Evolutionary conservation across 2,329 filamentous ascomycete genomes (phyloP), one percentile per base, ranked within the genome.

Genomic region (Chrysosporium queenslandicum): DNA sequence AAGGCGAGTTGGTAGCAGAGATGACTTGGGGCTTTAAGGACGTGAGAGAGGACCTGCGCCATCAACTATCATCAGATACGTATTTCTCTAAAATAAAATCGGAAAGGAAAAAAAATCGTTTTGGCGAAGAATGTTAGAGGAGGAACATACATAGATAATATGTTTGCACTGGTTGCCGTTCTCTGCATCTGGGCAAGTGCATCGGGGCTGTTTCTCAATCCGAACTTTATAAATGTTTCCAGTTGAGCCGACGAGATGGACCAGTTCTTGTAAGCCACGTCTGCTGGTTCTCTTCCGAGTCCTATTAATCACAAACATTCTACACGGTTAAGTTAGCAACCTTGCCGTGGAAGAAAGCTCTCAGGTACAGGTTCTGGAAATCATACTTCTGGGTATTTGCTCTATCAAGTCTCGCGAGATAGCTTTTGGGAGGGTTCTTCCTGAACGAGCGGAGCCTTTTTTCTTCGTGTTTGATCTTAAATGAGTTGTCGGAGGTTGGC

Each of bases 101-200:
- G n/a, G n/a, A n/a, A n/a, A n/a, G n/a, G n/a, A n/a, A n/a, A n/a
- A n/a, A n/a, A n/a, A n/a, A n/a, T n/a, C n/a, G n/a, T n/a, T n/a
- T n/a, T n/a, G n/a, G n/a, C n/a, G n/a, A n/a, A n/a, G n/a, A 16
- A 20, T 23, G 25, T 41, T 23, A 18, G 3, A 27, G 12, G 30
- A 27, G 43, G 34, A 7, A 60, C 67, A 55, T 68, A 77, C 77
- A 60, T 81, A 82, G 42, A 78, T 66, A 40, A 82, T 75, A 58
- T 83, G 80, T 61, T 83, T 83, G 73, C 81, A 85, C 59, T 81
- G 77, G 41, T 78, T 77, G 3, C 79, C 76, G 53, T 77, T 77
- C 30, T 43, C 55, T 6, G 68, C 69, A 63, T 81, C 75, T 0
- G 77, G 77, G 61, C 79, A 82, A 52, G 71, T 71, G 64, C 79